Evolutionary conservation across 1,284 basidiomycete species (phyloP).

Genomic region (Termitomyces sp.): DNA sequence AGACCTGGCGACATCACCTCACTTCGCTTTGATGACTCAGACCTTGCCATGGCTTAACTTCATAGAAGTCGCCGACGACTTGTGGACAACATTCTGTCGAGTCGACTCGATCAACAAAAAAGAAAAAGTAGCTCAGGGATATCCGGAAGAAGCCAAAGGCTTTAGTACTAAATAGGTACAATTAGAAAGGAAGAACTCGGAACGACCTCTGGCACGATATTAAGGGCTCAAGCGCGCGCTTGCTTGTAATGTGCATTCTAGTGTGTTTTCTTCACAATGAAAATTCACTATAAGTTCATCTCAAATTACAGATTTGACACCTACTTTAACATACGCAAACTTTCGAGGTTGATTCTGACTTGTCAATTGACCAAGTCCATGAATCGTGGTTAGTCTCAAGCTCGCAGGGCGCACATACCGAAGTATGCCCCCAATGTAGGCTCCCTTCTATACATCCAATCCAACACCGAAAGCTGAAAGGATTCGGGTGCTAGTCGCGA

Average conservation of each 20-base stretch:
- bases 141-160: background rate
- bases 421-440: conserved; percentile 17
- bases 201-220: background rate
- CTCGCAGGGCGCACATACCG: conserved; percentile 3
- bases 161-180: background rate
- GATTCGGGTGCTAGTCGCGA: conserved; percentile 52
- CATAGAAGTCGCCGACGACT: no score
- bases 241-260: background rate
- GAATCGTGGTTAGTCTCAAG: background rate
- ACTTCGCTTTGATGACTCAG: no score
- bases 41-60: no score
- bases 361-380: background rate
- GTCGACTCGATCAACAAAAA: no score
- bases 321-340: background rate
- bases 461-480: background rate
- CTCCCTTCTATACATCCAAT: background rate
- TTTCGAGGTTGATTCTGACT: background rate
- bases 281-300: background rate
- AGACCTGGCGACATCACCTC: no score
- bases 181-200: background rate
- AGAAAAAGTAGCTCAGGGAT: no score
- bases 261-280: background rate
- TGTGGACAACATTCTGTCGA: no score
- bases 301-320: background rate
- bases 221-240: background rate